A percentile compares a stretch with the other conserved stretches of the same genome.
Conservation (phyloP, 306 rosid species). For the Prunus davidiana region DNA sequence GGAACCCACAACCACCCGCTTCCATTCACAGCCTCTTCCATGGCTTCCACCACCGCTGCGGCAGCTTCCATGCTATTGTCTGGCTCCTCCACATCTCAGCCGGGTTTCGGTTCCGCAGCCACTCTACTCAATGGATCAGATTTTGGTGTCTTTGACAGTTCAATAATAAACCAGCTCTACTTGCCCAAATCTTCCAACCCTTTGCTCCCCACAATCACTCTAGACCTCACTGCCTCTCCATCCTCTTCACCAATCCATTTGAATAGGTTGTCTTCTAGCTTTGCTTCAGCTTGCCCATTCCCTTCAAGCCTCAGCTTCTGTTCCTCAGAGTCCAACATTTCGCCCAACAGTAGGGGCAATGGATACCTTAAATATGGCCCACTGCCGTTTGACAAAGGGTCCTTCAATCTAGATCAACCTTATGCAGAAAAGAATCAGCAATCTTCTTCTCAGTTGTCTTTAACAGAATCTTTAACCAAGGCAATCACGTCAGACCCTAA, state of each 20-base stretch:
- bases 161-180: conserved; percentile 30
- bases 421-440: conserved; percentile 26
- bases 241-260: conserved; percentile 19
- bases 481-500: conserved; percentile 53
- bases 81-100: conserved; percentile 56
- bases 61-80: conserved; percentile 45
- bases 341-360: conserved; percentile 26
- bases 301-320: conserved; percentile 26
- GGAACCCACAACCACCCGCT: conserved; percentile 51
- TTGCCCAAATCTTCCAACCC: conserved; percentile 34
- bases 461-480: conserved; percentile 54
- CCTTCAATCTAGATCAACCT: conserved; percentile 28
- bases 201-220: conserved; percentile 51
- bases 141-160: conserved; percentile 32
- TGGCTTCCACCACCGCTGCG: conserved; percentile 41
- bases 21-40: conserved; percentile 39
- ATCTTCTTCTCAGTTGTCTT: conserved; percentile 33
- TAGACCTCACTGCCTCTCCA: conserved; percentile 45
- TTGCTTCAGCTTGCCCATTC: background rate
- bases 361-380: conserved; percentile 10
- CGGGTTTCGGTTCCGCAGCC: conserved; percentile 17
- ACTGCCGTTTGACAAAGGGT: conserved; percentile 8
- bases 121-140: conserved; percentile 25
- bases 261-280: conserved; percentile 2
- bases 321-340: conserved; percentile 15